phyloP scores from a whole-genome alignment of 2,329 filamentous ascomycete species.

The Venturia effusa region DNA sequence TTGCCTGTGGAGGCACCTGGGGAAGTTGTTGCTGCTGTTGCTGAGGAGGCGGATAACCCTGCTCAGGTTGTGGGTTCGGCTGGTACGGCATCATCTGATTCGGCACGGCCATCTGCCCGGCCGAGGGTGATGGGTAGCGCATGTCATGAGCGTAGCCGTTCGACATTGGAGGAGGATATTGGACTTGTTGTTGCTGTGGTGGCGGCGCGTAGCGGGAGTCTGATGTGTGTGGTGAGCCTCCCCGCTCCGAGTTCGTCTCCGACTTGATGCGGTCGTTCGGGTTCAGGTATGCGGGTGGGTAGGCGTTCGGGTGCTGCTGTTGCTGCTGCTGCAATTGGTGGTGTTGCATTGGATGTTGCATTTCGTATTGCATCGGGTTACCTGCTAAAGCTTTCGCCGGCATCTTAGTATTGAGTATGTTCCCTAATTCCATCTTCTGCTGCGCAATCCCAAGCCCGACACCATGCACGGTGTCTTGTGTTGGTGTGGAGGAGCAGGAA shows the following conservation, averaged over 20 bases:
- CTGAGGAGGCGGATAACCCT: conserved; percentile 9
- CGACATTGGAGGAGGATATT: conserved; percentile 34
- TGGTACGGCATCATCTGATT: conserved; percentile 46
- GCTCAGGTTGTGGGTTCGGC: conserved; percentile 28
- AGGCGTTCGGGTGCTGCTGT: conserved; percentile 31
- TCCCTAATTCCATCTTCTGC: conserved; percentile 27
- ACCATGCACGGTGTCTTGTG: conserved; percentile 9
- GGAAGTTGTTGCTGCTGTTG: conserved; percentile 24
- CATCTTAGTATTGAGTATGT: conserved; percentile 32
- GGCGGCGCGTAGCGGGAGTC: conserved; percentile 45
- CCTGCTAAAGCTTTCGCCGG: conserved; percentile 27
- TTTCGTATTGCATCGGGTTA: conserved; percentile 22
- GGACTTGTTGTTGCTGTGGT: conserved; percentile 4
- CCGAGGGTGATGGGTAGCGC: conserved; percentile 42
- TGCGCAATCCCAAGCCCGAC: conserved; percentile 5
- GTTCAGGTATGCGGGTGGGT: conserved; percentile 34
- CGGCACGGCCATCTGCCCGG: conserved; percentile 34
- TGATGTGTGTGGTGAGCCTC: conserved; percentile 43
- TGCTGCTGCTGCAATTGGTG: conserved; percentile 24
- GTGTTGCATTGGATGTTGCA: conserved; percentile 31
- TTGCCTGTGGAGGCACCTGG: conserved; percentile 23
- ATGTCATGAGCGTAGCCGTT: conserved; percentile 40
- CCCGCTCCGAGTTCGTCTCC: conserved; percentile 49
- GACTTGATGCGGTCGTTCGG: conserved; percentile 40
- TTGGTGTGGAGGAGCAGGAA: conserved; percentile 11